Conservation (phyloP, 371 early-diverging fungal species). For the Rhizopus arrhizus region DNA sequence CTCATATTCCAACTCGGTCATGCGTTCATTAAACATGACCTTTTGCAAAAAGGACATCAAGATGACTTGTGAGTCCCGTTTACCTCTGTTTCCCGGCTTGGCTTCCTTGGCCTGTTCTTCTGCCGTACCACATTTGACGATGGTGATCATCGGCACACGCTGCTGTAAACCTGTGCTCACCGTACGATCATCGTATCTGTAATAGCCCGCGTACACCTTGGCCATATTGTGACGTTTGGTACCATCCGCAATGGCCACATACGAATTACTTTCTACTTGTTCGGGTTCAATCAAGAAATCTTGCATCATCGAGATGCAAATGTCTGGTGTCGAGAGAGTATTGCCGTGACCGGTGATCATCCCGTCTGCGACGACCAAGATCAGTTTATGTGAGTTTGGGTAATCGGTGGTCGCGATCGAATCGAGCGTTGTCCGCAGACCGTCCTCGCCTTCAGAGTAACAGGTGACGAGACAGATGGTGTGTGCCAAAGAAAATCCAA, state of each 20-base stretch:
- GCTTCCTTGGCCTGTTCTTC: slow-evolving; percentile 66
- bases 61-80: slow-evolving; percentile 98
- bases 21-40: slow-evolving; percentile 92
- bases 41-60: slow-evolving; percentile 96
- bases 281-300: slow-evolving; percentile 69
- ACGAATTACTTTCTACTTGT: slow-evolving; percentile 72
- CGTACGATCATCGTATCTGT: slow-evolving; percentile 66
- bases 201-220: slow-evolving; percentile 91
- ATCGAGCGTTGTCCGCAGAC: slow-evolving; percentile 91
- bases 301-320: slow-evolving; percentile 83
- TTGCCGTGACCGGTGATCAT: slow-evolving; percentile 85
- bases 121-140: slow-evolving; percentile 92
- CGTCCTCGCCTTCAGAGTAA: slow-evolving; percentile 92
- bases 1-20: slow-evolving; percentile 95
- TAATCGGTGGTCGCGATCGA: slow-evolving; percentile 92
- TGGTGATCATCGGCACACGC: slow-evolving; percentile 83
- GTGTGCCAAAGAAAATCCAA: slow-evolving; percentile 72
- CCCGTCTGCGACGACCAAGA: slow-evolving; percentile 91
- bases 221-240: slow-evolving; percentile 94
- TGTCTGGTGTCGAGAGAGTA: slow-evolving; percentile 77
- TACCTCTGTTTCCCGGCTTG: slow-evolving; percentile 96
- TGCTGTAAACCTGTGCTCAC: slow-evolving; percentile 53
- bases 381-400: slow-evolving; percentile 87
- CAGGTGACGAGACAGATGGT: slow-evolving; percentile 83
- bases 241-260: slow-evolving; percentile 95